Percentiles rank a stretch among this genome's conserved stretches.
Evolutionary conservation across 345 rosid species (phyloP).

Genomic region (Camelina sativa): DNA sequence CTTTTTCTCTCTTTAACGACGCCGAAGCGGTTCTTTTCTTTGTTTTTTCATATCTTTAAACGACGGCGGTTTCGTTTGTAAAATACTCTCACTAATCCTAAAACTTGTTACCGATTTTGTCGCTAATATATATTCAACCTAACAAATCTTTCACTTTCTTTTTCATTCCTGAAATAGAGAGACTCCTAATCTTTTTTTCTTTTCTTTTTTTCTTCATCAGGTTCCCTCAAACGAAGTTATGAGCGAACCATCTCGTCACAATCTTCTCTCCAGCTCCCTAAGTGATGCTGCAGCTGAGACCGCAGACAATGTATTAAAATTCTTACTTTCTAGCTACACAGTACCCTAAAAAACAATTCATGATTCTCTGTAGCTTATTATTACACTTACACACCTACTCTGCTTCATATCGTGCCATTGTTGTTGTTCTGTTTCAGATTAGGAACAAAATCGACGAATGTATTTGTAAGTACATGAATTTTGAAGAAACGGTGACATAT

Average conservation of each 20-base stretch:
- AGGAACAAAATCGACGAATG: constrained; percentile 11
- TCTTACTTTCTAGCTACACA: background rate
- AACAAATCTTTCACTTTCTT: background rate
- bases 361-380: constrained; percentile 3
- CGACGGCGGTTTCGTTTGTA: too few species aligned
- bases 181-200: background rate
- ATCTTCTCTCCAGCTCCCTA: background rate
- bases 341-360: background rate
- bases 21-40: too few species aligned
- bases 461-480: constrained; percentile 6
- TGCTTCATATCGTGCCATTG: background rate
- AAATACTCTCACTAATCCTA: too few species aligned
- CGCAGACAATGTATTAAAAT: background rate
- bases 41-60: too few species aligned
- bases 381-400: background rate
- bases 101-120: too few species aligned
- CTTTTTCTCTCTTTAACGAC: too few species aligned
- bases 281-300: background rate
- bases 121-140: too few species aligned
- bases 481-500: constrained; percentile 1
- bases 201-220: background rate
- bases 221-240: background rate
- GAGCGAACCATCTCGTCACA: background rate
- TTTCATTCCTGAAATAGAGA: background rate
- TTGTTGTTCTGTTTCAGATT: constrained; percentile 16